Evolutionary conservation across 2,329 filamentous ascomycete species (phyloP), one percentile per base, ranked within the genome.

Genomic region (Fusarium sp.): DNA sequence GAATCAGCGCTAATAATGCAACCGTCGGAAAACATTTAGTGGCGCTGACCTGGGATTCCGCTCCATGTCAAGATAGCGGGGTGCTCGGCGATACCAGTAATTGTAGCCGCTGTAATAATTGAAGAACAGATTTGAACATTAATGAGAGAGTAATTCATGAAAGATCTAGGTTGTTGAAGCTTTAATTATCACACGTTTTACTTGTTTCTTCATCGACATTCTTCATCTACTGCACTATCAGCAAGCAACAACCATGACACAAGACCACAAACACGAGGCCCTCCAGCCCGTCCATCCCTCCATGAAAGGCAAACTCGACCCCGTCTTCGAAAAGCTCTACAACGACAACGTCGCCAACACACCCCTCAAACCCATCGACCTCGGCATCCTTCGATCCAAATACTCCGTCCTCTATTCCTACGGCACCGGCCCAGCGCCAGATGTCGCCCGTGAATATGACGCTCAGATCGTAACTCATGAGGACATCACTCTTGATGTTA

Each of bases 231-330:
- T 37, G 6, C 34, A 37, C 6, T 6, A n/a, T n/a, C 18, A 20
- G 3, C 1, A 14, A 18, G 13, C 25, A 46, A 24, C 29, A 7
- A 16, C 20, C 22, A 69, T 71, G 68, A 58, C 67, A 3, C 57
- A 57, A 48, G 51, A 57, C 27, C 40, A 30, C n/a, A 65, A 71
- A 45, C 81, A 84, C 71, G 82, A 84, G 75, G 80, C 80, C 24
- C 78, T 85, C 51, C 85, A 86, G 73, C 82, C 83, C 22, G 79
- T 86, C 57, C 83, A 84, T 68, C 82, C 83, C 22, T 81, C 81
- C 7, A 80, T 85, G 74, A 78, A 81, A 22, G 80, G 80, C 57
- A 81, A 81, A 55, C 76, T 86, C 25, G 83, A 85, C 73, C 82
- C 83, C 7, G 77, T 76, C 45, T 86, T 84, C 63, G 77, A 84